A percentile compares a stretch with the other conserved stretches of the same genome.
Conservation (phyloP, 2,329 filamentous ascomycete species). For the Monosporascus sp. region DNA sequence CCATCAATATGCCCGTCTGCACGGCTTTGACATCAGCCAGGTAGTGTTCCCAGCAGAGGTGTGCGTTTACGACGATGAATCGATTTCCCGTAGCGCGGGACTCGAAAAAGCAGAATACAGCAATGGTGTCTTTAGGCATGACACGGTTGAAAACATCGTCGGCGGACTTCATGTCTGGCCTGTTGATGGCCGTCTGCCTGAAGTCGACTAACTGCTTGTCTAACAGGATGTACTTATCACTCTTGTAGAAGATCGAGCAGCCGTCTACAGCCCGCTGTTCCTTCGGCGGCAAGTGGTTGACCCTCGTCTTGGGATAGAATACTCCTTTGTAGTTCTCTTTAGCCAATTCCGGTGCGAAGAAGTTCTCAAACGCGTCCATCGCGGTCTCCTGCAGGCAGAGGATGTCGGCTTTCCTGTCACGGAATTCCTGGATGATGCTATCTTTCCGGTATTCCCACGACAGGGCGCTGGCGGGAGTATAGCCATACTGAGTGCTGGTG, state of each 20-base stretch:
- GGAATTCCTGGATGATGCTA: constrained; percentile 77
- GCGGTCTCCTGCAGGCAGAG: constrained; percentile 93
- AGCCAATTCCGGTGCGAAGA: constrained; percentile 80
- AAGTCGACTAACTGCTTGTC: constrained; percentile 96
- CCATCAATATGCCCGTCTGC: constrained; percentile 92
- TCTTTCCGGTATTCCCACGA: constrained; percentile 83
- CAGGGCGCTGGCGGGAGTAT: constrained; percentile 76
- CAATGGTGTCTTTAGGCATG: constrained; percentile 98
- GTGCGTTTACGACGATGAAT: constrained; percentile 87
- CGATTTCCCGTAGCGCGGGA: constrained; percentile 86
- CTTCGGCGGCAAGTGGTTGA: constrained; percentile 85
- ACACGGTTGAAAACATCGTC: constrained; percentile 98
- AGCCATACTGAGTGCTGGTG: constrained; percentile 79
- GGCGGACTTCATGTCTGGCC: constrained; percentile 94
- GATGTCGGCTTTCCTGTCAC: constrained; percentile 76
- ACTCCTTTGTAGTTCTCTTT: constrained; percentile 89
- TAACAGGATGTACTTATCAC: constrained; percentile 85
- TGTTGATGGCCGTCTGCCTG: constrained; percentile 83
- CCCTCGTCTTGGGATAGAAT: constrained; percentile 84
- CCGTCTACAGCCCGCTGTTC: constrained; percentile 90
- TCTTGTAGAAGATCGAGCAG: constrained; percentile 95
- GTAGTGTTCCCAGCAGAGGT: constrained; percentile 90
- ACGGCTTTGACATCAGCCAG: constrained; percentile 94
- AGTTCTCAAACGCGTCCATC: constrained; percentile 84
- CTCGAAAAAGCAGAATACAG: constrained; percentile 85